Evolutionary conservation across 768 basidiomycete species (phyloP).

Genomic region (Goffeauzyma gilvescens): DNA sequence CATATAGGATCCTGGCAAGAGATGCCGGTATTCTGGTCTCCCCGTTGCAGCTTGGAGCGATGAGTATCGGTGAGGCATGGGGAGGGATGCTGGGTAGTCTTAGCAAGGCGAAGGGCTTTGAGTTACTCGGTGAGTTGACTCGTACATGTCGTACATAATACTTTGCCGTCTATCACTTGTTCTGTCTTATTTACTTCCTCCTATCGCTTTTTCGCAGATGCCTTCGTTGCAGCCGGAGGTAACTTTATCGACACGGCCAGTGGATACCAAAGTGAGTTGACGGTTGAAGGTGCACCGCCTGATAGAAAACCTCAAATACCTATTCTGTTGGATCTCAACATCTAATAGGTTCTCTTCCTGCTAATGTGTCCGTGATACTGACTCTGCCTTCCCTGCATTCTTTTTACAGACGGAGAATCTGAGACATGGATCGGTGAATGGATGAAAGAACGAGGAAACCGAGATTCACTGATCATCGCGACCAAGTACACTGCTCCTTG

Average conservation of each 20-base stretch:
- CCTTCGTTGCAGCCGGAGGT: constrained; percentile 34
- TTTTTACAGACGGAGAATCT: constrained; percentile 36
- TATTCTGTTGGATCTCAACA: too few relatives aligned
- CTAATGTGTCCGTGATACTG: background rate
- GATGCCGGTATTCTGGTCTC: background rate
- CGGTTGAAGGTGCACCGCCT: too few relatives aligned
- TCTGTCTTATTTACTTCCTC: too few relatives aligned
- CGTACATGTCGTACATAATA: constrained; percentile 3
- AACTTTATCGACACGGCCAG: constrained; percentile 40
- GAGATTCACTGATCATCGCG: constrained; percentile 38
- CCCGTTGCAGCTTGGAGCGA: constrained; percentile 1
- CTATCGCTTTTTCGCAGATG: too few relatives aligned
- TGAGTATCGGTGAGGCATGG: constrained; percentile 36
- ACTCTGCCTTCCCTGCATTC: constrained; percentile 15
- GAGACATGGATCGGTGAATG: constrained; percentile 42
- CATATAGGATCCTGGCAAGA: too few relatives aligned
- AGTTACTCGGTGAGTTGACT: constrained; percentile 14
- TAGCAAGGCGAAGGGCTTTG: constrained; percentile 13
- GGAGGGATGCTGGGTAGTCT: constrained; percentile 15
- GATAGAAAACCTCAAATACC: too few relatives aligned
- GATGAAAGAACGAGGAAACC: constrained; percentile 35
- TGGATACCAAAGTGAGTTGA: constrained; percentile 34
- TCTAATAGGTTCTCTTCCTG: too few relatives aligned
- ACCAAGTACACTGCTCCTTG: constrained; percentile 15
- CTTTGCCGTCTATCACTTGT: too few relatives aligned